Evolutionary conservation across 1,139 yeast genomes (phyloP).

Genomic region (Yamadazyma sp.): DNA sequence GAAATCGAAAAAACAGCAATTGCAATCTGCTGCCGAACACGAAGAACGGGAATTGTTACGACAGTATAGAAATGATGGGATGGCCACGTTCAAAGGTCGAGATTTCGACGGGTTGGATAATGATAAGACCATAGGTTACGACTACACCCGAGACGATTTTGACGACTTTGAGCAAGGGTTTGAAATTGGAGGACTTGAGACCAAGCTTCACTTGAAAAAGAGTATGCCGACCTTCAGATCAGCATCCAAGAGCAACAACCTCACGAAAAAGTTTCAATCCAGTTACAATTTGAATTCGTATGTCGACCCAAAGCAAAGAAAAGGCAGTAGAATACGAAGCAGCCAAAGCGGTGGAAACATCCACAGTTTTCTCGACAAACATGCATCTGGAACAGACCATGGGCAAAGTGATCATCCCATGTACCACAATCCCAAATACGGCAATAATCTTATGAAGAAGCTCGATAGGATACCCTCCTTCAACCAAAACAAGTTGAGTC

Average conservation of each 20-base stretch:
- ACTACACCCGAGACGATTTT: conserved; percentile 38
- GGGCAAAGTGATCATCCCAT: conserved; percentile 10
- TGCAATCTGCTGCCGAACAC: conserved; percentile 34
- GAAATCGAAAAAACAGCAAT: conserved; percentile 25
- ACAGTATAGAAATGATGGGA: conserved; percentile 20
- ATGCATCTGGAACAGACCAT: conserved; percentile 35
- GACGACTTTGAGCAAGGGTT: conserved; percentile 43
- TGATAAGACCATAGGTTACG: conserved; percentile 38
- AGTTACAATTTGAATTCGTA: conserved; percentile 9
- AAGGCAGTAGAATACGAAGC: conserved; percentile 9
- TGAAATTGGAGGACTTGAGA: conserved; percentile 12
- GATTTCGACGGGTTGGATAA: conserved; percentile 30
- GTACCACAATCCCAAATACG: conserved; percentile 15
- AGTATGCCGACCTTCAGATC: conserved; percentile 29
- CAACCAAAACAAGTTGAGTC: conserved; percentile 13
- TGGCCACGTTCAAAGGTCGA: conserved; percentile 28
- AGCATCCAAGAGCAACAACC: conserved; percentile 1
- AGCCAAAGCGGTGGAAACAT: conserved; percentile 18
- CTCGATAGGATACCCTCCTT: conserved; percentile 47
- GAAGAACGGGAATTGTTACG: conserved; percentile 34
- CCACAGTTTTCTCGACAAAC: conserved; percentile 17
- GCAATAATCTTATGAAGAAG: conserved; percentile 35
- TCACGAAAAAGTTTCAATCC: conserved; percentile 12
- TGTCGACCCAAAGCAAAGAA: not conserved
- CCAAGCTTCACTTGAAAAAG: conserved; percentile 16